Evolutionary conservation across 116 monocot genomes (phyloP).

Genomic region (Cymodocea nodosa): DNA sequence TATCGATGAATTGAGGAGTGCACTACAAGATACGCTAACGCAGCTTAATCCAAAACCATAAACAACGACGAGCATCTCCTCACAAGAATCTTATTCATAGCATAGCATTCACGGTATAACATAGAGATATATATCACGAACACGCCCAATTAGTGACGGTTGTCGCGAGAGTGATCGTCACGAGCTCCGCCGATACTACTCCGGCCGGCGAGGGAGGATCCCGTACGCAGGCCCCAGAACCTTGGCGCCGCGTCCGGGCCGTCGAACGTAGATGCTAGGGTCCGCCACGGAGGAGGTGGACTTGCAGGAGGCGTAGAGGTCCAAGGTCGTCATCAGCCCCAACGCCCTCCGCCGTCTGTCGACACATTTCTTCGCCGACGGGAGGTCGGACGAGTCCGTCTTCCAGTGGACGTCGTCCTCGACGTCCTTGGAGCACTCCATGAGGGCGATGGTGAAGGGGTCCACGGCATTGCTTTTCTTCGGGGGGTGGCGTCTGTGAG

Average conservation of each 20-base stretch:
- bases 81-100: too few relatives aligned
- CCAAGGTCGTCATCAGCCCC: neutral
- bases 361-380: neutral
- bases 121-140: too few relatives aligned
- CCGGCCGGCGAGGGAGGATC: neutral
- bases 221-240: neutral
- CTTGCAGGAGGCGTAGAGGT: conserved; percentile 13
- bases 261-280: conserved; percentile 6
- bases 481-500: neutral
- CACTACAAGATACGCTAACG: too few relatives aligned
- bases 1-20: too few relatives aligned
- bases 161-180: too few relatives aligned
- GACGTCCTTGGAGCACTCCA: conserved; percentile 16
- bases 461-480: neutral
- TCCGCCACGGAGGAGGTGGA: conserved; percentile 10
- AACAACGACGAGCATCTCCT: too few relatives aligned
- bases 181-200: neutral
- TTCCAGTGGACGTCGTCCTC: neutral
- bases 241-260: neutral
- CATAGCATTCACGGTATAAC: too few relatives aligned
- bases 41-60: too few relatives aligned
- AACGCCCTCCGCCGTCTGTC: neutral
- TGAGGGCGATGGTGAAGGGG: conserved; percentile 15
- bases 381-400: neutral
- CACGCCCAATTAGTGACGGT: too few relatives aligned